Conservation (phyloP, 768 basidiomycete genomes). For the Udeniomyces megalosporus region DNA sequence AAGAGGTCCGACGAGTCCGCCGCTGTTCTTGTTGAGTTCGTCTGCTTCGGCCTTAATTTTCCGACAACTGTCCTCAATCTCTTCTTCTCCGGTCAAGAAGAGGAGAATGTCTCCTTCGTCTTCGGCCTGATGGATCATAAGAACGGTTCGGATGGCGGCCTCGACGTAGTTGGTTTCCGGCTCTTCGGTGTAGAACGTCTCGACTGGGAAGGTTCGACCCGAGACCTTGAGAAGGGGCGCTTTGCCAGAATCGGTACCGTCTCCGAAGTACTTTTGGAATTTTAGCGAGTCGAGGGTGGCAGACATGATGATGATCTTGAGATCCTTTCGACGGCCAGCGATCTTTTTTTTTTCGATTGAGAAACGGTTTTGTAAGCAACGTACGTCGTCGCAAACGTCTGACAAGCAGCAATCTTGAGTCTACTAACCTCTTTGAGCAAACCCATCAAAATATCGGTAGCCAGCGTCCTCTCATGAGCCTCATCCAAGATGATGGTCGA, state of each 20-base stretch:
- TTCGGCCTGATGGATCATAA: constrained; percentile 95
- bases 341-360: constrained; percentile 28
- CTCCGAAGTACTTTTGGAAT: constrained; percentile 82
- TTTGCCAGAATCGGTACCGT: constrained; percentile 31
- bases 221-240: constrained; percentile 82
- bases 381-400: too few relatives aligned
- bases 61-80: constrained; percentile 89
- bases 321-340: constrained; percentile 60
- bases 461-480: constrained; percentile 92
- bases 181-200: constrained; percentile 64
- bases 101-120: constrained; percentile 81
- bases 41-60: constrained; percentile 87
- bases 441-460: constrained; percentile 98
- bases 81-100: constrained; percentile 95
- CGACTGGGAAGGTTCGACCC: constrained; percentile 54
- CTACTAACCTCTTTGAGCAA: constrained; percentile 51
- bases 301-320: constrained; percentile 97
- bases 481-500: constrained; percentile 98
- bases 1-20: constrained; percentile 55
- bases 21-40: constrained; percentile 42
- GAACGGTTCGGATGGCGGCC: constrained; percentile 83
- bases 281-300: constrained; percentile 93
- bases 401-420: neutral
- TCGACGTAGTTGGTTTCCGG: constrained; percentile 94
- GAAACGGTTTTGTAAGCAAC: neutral